Conservation (phyloP, 257 asterid genomes). For the Solanum raphanifolium region DNA sequence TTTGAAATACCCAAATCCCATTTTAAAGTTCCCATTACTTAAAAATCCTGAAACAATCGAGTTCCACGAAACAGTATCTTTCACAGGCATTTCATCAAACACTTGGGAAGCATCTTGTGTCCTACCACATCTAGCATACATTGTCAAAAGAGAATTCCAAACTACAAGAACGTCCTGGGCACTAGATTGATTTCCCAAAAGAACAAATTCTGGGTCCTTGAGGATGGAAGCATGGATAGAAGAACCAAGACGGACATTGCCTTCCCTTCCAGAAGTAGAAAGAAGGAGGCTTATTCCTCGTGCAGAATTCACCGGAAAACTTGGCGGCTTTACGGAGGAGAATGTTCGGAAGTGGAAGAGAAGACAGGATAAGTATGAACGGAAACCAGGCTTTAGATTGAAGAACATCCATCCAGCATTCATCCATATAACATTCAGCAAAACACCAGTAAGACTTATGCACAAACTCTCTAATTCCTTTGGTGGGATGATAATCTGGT, state of each 20-base stretch:
- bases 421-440: slow-evolving; percentile 37
- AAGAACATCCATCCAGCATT: slow-evolving; percentile 26
- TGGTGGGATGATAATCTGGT: neutral
- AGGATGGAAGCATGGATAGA: slow-evolving; percentile 61
- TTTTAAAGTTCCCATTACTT: slow-evolving; percentile 21
- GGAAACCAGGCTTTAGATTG: neutral
- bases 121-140: slow-evolving; percentile 40
- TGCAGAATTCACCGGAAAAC: slow-evolving; percentile 19
- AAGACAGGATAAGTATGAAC: slow-evolving; percentile 3
- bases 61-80: slow-evolving; percentile 78
- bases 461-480: neutral
- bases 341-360: slow-evolving; percentile 5
- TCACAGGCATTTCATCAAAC: slow-evolving; percentile 68
- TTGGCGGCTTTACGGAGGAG: slow-evolving; percentile 3
- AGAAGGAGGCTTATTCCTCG: slow-evolving; percentile 31
- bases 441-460: neutral
- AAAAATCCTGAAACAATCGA: slow-evolving; percentile 68
- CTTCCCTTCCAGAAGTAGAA: slow-evolving; percentile 40
- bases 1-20: slow-evolving; percentile 50
- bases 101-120: slow-evolving; percentile 36
- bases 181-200: neutral
- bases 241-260: slow-evolving; percentile 47
- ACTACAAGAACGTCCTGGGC: slow-evolving; percentile 6
- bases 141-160: slow-evolving; percentile 46
- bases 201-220: slow-evolving; percentile 32